Conservation (phyloP, 2,329 filamentous ascomycete genomes). For the Alternaria dauci region DNA sequence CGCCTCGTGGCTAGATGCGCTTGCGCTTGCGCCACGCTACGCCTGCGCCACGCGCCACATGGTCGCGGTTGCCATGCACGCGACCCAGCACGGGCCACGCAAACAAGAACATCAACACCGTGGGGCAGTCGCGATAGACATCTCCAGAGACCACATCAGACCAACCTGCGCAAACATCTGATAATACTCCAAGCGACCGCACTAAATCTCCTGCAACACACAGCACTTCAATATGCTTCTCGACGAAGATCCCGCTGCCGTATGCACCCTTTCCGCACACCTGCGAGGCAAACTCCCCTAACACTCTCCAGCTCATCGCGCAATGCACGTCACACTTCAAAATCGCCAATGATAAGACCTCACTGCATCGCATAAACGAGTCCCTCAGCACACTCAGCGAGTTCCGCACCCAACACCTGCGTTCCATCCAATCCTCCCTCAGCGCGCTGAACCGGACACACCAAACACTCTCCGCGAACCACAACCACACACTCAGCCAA, state of each 20-base stretch:
- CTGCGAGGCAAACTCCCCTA: conserved; percentile 16
- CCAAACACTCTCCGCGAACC: conserved; percentile 75
- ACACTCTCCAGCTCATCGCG: conserved; percentile 74
- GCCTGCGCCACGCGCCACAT: conserved; percentile 22
- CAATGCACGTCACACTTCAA: conserved; percentile 96
- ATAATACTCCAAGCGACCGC: neutral
- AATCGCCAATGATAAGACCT: conserved; percentile 84
- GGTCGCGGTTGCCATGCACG: conserved; percentile 42
- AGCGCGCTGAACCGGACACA: conserved; percentile 76
- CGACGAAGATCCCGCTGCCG: conserved; percentile 88
- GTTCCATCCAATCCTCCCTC: conserved; percentile 46
- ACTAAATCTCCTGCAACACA: conserved; percentile 11
- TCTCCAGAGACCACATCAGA: neutral
- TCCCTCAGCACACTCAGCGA: conserved; percentile 84
- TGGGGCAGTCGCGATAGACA: conserved; percentile 25
- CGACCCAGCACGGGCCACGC: conserved; percentile 33
- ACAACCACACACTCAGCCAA: conserved; percentile 75
- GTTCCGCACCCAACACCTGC: conserved; percentile 78
- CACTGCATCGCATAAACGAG: conserved; percentile 82
- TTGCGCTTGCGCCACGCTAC: conserved; percentile 12
- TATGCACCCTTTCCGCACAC: conserved; percentile 56
- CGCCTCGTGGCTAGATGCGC: conserved; percentile 33
- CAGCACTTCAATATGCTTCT: conserved; percentile 76
- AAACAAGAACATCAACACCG: conserved; percentile 47
- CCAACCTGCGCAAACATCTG: neutral